Evolutionary conservation across 2,329 filamentous ascomycete species (phyloP), one percentile per base, ranked within the genome.

Genomic region (Mollisia scopiformis): DNA sequence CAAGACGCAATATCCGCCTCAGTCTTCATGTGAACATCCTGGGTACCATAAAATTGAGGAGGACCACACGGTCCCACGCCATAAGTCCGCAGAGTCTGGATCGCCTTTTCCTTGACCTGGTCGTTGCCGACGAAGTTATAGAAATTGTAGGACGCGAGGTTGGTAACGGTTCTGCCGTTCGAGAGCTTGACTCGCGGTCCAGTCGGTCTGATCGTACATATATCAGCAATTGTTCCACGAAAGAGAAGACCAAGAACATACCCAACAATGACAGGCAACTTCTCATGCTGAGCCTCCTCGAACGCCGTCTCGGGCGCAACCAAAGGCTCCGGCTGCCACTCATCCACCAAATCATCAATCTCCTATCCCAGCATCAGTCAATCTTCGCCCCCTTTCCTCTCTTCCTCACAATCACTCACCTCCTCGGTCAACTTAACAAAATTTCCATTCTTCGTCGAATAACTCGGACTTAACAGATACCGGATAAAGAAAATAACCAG

Each of bases 41-140:
- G 94, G 31, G 93, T 99, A 66, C 93, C 95, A 79, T 99, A 99
- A 79, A 99, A 99, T 66, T 96, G 93, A 6, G 95, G 95, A 19
- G 95, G 95, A 21, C 95, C 95, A 74, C 95, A 99, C 59, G 95
- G 94, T 8, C 95, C 96, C 41, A 99, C 96, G 59, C 95, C 95
- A 71, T 99, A 99, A 21, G 91, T 96, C 62, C 94, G 91, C 39
- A 99, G 84, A 0, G 93, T 96, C 75, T 94, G 89, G 64, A 99
- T 93, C 1, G 94, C 95, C 76, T 97, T 96, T 69, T 97, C 93
- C 73, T 96, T 97, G 71, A 99, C 88, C 35, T 88, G 85, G 64
- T 98, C 94, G 74, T 97, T 97, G 56, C 87, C 87, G 66, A 96
- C 92, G 76, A 99, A 93, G 79, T 99, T 98, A 82, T 96, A 98